Evolutionary conservation across 1,139 yeast genomes (phyloP), one percentile per base, ranked within the genome.

Genomic region (Debaryomyces fabryi): DNA sequence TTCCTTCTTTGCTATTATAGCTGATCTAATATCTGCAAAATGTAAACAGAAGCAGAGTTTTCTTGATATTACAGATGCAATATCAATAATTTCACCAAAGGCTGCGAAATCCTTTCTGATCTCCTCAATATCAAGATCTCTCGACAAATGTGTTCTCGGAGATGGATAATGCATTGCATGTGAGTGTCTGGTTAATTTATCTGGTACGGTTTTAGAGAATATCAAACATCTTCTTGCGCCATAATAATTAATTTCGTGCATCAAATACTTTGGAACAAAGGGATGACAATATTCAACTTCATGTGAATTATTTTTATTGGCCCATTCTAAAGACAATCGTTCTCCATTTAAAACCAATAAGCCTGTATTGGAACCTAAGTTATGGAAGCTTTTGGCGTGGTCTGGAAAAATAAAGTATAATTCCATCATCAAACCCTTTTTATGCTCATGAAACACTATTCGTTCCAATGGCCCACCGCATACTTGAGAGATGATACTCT

Each of bases 381-480:
- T 64, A 64, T 74, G 74, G 63, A 89, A 89, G 3, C 66, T 67
- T 8, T 60, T 58, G 0, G 96, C 96, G 59, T 80, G 80, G 24
- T 73, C 75, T 1, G 79, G 72, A 30, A 67, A 74, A 30, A 81
- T 60, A 59, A 85, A 89, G 57, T 78, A 74, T 2, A 87, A 52
- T 54, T 83, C 85, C 15, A 85, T 47, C 1, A 37, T 27, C 8
- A 58, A 53, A 12, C 34, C 35, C 16, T 30, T 36, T 10, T 52
- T 53, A 13, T 54, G 52, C 7, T 61, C 63, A 42, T 59, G 57
- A 33, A 42, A 62, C 1, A 64, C 68, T 2, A 86, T 61, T 52
- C 74, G 76, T 55, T 86, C 91, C 41, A 88, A 66, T 0, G 93
- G 90, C 0, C 96, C 96, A 0, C 96, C 96, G 57, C 78, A 71